Base-by-base conservation (phyloP, 2,329 filamentous ascomycete species). In the Apiospora kogelbergensis region DNA sequence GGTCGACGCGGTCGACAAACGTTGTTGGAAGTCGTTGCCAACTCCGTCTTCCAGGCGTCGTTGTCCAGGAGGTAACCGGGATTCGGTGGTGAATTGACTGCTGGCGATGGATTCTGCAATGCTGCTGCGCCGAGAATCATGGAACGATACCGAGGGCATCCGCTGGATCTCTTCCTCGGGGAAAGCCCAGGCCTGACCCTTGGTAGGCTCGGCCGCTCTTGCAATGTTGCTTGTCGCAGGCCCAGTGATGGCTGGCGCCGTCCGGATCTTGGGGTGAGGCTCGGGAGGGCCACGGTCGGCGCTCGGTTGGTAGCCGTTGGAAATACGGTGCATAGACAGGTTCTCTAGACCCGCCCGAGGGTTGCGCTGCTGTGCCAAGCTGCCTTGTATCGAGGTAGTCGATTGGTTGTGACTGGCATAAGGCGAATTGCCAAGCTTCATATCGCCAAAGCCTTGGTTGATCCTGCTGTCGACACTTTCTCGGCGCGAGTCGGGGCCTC, bases 181-280 rank as follows among this genome's bases (percentile, higher is more conserved):
- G 74, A 95, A 95, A 73, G 93, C 93, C 92, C 93, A 95, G 5
- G 93, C 91, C 78, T 92, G 92, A 77, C 93, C 93, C 79, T 94
- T 94, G 13, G 91, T 95, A 6, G 93, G 92, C 77, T 93, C 91
- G 40, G 91, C 90, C 46, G 93, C 93, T 73, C 84, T 90, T 76
- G 88, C 91, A 82, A 86, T 93, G 76, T 83, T 88, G 80, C 85
- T 87, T 67, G 83, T 90, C 72, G 84, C 91, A 71, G 84, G 91
- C 73, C 92, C 91, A 33, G 91, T 93, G 74, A 95, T 95, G 10
- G 91, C 89, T 6, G 93, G 93, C 3, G 93, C 93, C 2, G 90
- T 90, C 72, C 90, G 87, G 67, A 87, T 83, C 77, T 86, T 89
- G 73, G 76, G 77, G 67, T 80, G 80, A 13, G 81, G 77, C 30